Conservation (phyloP, 257 asterid genomes). For the Jacaranda copaia region DNA sequence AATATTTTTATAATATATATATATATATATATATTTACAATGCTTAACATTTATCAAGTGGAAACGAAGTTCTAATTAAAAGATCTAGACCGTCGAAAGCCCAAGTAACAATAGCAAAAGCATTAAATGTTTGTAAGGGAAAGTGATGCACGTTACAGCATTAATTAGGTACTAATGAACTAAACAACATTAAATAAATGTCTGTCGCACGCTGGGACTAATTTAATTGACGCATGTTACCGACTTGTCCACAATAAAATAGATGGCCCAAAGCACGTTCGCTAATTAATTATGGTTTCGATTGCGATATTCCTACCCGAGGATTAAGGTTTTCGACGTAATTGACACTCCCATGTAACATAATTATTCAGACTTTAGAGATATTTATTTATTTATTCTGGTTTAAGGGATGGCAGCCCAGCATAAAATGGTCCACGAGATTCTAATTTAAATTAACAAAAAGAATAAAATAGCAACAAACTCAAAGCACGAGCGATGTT, state of each 20-base stretch:
- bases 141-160: background rate
- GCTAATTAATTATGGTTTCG: background rate
- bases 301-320: constrained; percentile 11
- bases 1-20: too few relatives aligned
- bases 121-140: background rate
- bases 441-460: constrained; percentile 17
- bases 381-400: background rate
- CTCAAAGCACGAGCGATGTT: constrained; percentile 37
- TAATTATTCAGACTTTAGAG: background rate
- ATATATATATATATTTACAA: too few relatives aligned
- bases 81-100: too few relatives aligned
- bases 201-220: constrained; percentile 35
- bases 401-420: background rate
- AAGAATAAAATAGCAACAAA: constrained; percentile 12
- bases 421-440: constrained; percentile 34
- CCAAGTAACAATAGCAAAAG: background rate
- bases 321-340: background rate
- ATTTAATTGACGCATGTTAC: constrained; percentile 35
- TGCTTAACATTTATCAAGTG: too few relatives aligned
- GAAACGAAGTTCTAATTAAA: too few relatives aligned
- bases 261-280: constrained; percentile 4
- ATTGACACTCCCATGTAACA: constrained; percentile 27
- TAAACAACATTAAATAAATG: background rate
- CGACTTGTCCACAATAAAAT: background rate
- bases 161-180: background rate